Conservation (phyloP, 2,329 filamentous ascomycete genomes). For the Talaromyces piceae region DNA sequence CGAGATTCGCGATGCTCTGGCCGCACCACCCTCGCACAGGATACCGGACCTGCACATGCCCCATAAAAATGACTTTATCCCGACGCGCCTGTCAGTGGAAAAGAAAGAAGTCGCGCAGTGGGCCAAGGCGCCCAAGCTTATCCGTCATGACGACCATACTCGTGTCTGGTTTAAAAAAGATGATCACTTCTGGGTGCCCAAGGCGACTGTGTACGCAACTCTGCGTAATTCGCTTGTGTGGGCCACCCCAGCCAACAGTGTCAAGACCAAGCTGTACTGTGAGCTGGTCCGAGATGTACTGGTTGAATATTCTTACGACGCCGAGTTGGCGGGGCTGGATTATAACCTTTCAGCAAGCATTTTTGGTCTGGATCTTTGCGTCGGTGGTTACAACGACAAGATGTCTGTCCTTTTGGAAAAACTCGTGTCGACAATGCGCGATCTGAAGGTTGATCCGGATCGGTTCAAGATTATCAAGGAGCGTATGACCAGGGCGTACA, state of each 20-base stretch:
- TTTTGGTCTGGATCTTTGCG: constrained; percentile 66
- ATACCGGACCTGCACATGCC: constrained; percentile 73
- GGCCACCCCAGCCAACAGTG: constrained; percentile 67
- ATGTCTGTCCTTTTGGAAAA: constrained; percentile 84
- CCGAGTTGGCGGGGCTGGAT: constrained; percentile 80
- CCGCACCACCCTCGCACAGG: constrained; percentile 51
- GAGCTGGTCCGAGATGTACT: constrained; percentile 83
- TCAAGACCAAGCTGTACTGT: constrained; percentile 73
- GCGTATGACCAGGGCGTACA: constrained; percentile 64
- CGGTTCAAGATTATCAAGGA: constrained; percentile 91
- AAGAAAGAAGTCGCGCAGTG: constrained; percentile 82
- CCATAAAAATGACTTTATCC: constrained; percentile 92
- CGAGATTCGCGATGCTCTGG: constrained; percentile 59
- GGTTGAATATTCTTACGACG: constrained; percentile 91
- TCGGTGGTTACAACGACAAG: constrained; percentile 95
- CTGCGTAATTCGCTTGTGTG: constrained; percentile 72
- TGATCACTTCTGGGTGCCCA: constrained; percentile 96
- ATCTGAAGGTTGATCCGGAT: constrained; percentile 76
- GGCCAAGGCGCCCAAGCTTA: constrained; percentile 65
- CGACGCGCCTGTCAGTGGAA: constrained; percentile 85
- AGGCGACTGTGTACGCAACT: constrained; percentile 77
- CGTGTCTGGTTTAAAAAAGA: constrained; percentile 98
- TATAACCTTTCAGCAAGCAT: constrained; percentile 70
- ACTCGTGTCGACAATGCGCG: constrained; percentile 73
- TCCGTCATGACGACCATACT: constrained; percentile 73